Conservation (phyloP, 2,329 filamentous ascomycete genomes). For the Penicillium sp. region DNA sequence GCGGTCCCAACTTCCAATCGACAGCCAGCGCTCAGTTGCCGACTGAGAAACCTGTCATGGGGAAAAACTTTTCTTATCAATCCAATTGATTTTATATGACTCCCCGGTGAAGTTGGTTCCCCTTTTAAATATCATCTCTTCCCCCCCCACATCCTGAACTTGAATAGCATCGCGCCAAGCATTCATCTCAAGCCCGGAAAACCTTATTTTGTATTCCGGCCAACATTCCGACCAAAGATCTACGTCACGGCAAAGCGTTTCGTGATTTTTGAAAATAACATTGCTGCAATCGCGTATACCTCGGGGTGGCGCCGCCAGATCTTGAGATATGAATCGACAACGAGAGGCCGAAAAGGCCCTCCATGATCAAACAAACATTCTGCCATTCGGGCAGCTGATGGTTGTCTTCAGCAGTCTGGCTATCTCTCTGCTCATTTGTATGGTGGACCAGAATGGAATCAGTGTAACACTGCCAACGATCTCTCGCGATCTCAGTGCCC, state of each 20-base stretch:
- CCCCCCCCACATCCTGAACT: not conserved
- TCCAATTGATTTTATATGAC: constrained; percentile 8
- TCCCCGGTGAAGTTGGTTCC: not conserved
- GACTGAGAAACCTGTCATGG: constrained; percentile 12
- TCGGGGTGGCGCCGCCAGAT: not conserved
- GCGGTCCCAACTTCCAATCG: constrained; percentile 22
- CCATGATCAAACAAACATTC: constrained; percentile 60
- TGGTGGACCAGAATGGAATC: constrained; percentile 61
- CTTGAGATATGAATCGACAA: constrained; percentile 33
- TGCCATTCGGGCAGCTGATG: constrained; percentile 50
- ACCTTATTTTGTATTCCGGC: not conserved
- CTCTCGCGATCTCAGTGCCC: constrained; percentile 48
- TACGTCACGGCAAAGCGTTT: not conserved
- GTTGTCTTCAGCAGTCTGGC: constrained; percentile 56
- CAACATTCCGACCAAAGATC: not conserved
- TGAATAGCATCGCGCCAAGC: constrained; percentile 6
- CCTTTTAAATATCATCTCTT: constrained; percentile 1
- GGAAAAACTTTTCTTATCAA: constrained; percentile 8
- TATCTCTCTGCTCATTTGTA: constrained; percentile 56
- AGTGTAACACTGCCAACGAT: constrained; percentile 56
- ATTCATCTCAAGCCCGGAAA: not conserved
- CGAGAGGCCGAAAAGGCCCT: constrained; percentile 47
- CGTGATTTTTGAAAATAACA: not conserved
- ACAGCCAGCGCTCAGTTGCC: constrained; percentile 14
- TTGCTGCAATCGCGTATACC: not conserved